These are phyloP conservation scores for Wickerhamomyces mucosus DNA, from an alignment of 805 yeast genomes.

Conservation along the genomic window DNA sequence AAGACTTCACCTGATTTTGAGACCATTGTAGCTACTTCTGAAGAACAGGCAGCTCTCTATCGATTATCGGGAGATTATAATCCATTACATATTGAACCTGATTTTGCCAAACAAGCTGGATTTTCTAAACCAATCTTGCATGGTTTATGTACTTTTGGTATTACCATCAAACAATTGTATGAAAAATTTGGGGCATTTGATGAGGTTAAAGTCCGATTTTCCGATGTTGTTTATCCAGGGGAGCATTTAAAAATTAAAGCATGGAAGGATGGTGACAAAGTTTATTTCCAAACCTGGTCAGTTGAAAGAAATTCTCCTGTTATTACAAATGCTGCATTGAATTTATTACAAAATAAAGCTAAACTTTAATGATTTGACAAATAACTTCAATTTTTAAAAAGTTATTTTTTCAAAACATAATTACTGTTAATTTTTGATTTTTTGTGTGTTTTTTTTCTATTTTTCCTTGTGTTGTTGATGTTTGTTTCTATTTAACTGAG, in stretches of 20 bases:
- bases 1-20: constrained; percentile 57
- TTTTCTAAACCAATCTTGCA: constrained; percentile 85
- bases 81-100: constrained; percentile 93
- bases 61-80: constrained; percentile 90
- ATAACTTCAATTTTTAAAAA: too few species aligned
- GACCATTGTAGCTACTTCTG: constrained; percentile 43
- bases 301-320: constrained; percentile 72
- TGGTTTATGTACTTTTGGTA: constrained; percentile 85
- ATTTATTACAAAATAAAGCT: constrained; percentile 26
- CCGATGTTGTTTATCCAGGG: constrained; percentile 92
- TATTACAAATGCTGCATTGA: constrained; percentile 81
- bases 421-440: too few species aligned
- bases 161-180: constrained; percentile 62
- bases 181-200: constrained; percentile 75
- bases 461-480: too few species aligned
- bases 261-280: constrained; percentile 67
- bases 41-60: constrained; percentile 81
- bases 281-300: constrained; percentile 70
- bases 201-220: constrained; percentile 84
- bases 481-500: too few species aligned
- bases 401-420: too few species aligned
- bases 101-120: constrained; percentile 78
- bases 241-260: constrained; percentile 74
- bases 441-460: too few species aligned
- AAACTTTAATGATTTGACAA: constrained; percentile 10